These are phyloP conservation scores for Solanum chaucha DNA, from an alignment of 257 asterid species.

Conservation along the genomic window DNA sequence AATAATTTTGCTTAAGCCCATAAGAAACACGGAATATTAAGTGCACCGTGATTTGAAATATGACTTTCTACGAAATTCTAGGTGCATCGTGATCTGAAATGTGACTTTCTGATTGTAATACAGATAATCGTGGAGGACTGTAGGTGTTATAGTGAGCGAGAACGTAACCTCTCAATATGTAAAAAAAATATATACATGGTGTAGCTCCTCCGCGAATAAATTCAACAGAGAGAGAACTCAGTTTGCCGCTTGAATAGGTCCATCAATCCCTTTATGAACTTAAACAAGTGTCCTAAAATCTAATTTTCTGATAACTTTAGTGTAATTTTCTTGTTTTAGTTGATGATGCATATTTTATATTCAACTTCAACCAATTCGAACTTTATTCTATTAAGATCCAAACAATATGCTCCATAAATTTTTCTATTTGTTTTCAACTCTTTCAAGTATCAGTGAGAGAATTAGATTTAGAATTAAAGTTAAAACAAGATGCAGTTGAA, in stretches of 20 bases:
- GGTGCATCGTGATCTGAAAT: neutral
- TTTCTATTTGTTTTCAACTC: neutral
- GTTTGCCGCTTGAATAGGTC: too few relatives aligned
- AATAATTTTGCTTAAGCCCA: neutral
- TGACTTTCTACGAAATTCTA: too few relatives aligned
- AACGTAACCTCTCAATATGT: too few relatives aligned
- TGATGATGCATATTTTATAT: neutral
- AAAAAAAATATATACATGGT: too few relatives aligned
- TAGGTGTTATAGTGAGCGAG: too few relatives aligned
- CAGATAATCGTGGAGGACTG: too few relatives aligned
- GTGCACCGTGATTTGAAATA: too few relatives aligned
- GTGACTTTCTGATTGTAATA: neutral
- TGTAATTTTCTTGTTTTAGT: neutral
- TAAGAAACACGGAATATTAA: neutral
- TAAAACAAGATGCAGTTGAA: neutral
- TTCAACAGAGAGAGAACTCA: too few relatives aligned
- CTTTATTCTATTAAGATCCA: neutral
- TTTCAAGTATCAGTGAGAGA: neutral
- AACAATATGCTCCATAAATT: too few relatives aligned
- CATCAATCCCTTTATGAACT: too few relatives aligned
- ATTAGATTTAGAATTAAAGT: too few relatives aligned
- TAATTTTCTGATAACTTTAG: neutral
- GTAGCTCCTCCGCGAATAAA: too few relatives aligned
- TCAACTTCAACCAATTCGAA: neutral
- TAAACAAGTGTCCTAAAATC: neutral